Conservation (phyloP, 345 rosid species). For the Linum lewisii region DNA sequence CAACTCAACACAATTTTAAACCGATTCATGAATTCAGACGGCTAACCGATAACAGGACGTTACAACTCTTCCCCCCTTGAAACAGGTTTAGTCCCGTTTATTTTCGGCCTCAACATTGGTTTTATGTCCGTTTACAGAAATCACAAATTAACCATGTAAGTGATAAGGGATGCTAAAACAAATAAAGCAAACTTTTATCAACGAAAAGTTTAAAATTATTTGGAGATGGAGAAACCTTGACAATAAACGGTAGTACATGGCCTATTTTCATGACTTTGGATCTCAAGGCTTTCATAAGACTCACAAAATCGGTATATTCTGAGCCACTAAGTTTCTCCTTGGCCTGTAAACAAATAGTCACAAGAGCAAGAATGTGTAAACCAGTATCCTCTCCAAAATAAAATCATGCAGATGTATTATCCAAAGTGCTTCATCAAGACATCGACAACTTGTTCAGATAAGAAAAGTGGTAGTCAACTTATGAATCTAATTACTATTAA, state of each 20-base stretch:
- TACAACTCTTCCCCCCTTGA: too few relatives aligned
- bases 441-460: not conserved
- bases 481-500: too few relatives aligned
- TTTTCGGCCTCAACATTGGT: too few relatives aligned
- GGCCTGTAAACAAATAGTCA: slow-evolving; percentile 32
- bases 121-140: too few relatives aligned
- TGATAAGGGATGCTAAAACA: too few relatives aligned
- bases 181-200: too few relatives aligned
- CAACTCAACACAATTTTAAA: too few relatives aligned
- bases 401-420: not conserved
- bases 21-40: too few relatives aligned
- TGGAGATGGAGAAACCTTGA: slow-evolving; percentile 54
- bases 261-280: slow-evolving; percentile 57
- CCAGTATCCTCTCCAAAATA: not conserved
- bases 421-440: not conserved
- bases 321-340: slow-evolving; percentile 57
- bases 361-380: not conserved
- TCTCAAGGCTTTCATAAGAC: slow-evolving; percentile 75
- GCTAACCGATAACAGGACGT: too few relatives aligned
- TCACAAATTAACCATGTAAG: too few relatives aligned
- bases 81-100: too few relatives aligned
- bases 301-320: slow-evolving; percentile 79
- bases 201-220: too few relatives aligned
- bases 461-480: not conserved
- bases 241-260: slow-evolving; percentile 51